phyloP scores from a whole-genome alignment of 2,329 filamentous ascomycete genomes.

The Hypoxylon sp. region DNA sequence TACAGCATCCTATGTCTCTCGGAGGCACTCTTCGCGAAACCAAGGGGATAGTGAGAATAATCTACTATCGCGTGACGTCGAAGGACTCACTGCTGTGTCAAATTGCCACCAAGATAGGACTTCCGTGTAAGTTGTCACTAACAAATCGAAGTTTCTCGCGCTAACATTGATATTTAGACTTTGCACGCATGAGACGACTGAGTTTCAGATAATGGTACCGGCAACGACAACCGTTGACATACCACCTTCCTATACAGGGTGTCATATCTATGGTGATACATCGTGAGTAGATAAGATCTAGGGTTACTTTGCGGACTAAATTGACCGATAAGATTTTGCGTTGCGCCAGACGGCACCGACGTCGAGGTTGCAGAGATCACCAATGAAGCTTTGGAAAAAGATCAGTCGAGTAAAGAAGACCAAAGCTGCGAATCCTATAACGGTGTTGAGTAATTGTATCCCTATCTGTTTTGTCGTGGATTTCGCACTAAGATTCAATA shows the following conservation, averaged over 20 bases:
- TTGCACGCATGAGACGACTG: slow-evolving; percentile 44
- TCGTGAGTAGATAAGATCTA: slow-evolving; percentile 50
- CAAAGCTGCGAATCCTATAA: slow-evolving; percentile 76
- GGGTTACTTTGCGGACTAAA: too few species aligned
- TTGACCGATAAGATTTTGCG: slow-evolving; percentile 61
- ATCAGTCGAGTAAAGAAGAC: slow-evolving; percentile 30
- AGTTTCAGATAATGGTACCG: slow-evolving; percentile 45
- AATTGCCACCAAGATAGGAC: slow-evolving; percentile 60
- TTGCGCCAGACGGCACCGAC: slow-evolving; percentile 67
- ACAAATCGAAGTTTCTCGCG: not conserved
- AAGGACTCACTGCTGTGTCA: slow-evolving; percentile 59
- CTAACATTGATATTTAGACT: slow-evolving; percentile 39
- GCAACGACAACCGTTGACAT: slow-evolving; percentile 43
- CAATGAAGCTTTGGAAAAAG: slow-evolving; percentile 38
- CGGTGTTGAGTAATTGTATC: slow-evolving; percentile 71
- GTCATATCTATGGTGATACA: slow-evolving; percentile 61
- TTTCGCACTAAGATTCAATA: slow-evolving; percentile 37
- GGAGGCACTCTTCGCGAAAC: too few species aligned
- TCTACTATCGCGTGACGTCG: too few species aligned
- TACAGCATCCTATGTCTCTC: slow-evolving; percentile 15
- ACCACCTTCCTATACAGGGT: slow-evolving; percentile 50
- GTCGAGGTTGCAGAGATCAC: slow-evolving; percentile 61
- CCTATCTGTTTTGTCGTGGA: not conserved
- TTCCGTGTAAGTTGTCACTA: slow-evolving; percentile 48
- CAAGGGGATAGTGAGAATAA: too few species aligned